Evolutionary conservation across 192 early-diverging fungal genomes (phyloP).

Genomic region (Entomortierella parvispora): DNA sequence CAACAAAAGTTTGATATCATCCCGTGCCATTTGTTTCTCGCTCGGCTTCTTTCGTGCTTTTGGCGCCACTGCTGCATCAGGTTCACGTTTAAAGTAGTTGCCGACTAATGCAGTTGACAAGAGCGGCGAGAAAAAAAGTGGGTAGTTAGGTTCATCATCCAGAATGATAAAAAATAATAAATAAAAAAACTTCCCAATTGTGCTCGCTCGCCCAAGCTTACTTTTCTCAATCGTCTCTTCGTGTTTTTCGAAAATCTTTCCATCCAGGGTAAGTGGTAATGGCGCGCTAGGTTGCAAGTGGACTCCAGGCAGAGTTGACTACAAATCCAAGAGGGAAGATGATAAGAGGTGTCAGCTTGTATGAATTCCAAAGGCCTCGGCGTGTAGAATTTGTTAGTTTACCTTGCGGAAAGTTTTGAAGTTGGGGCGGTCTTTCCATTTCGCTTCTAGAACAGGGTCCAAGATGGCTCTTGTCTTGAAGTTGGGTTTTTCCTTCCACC

Average conservation of each 20-base stretch:
- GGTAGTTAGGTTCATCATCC: not conserved
- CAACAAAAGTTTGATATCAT: conserved; percentile 26
- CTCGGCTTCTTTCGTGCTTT: conserved; percentile 15
- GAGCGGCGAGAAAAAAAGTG: not conserved
- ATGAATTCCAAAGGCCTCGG: not conserved
- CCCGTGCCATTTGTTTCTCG: conserved; percentile 20
- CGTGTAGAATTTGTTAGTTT: not conserved
- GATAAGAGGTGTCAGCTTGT: not conserved
- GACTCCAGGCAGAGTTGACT: conserved; percentile 31
- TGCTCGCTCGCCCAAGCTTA: conserved; percentile 9
- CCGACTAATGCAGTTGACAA: conserved; percentile 3
- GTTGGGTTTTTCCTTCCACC: conserved; percentile 38
- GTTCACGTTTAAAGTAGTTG: conserved; percentile 21
- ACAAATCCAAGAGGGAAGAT: not conserved
- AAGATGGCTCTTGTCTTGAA: conserved; percentile 15
- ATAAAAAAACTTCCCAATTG: too few species aligned
- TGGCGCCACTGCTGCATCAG: not conserved
- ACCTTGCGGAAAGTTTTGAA: conserved; percentile 47
- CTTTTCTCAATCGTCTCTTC: conserved; percentile 12
- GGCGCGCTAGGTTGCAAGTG: not conserved
- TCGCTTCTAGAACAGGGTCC: conserved; percentile 7
- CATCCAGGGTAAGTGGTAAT: conserved; percentile 14
- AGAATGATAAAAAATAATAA: too few species aligned
- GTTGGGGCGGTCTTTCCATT: conserved; percentile 45
- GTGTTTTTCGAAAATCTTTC: conserved; percentile 15